These are phyloP conservation scores for Lepraria neglecta DNA, from an alignment of 495 filamentous ascomycete genomes.

Conservation along the genomic window DNA sequence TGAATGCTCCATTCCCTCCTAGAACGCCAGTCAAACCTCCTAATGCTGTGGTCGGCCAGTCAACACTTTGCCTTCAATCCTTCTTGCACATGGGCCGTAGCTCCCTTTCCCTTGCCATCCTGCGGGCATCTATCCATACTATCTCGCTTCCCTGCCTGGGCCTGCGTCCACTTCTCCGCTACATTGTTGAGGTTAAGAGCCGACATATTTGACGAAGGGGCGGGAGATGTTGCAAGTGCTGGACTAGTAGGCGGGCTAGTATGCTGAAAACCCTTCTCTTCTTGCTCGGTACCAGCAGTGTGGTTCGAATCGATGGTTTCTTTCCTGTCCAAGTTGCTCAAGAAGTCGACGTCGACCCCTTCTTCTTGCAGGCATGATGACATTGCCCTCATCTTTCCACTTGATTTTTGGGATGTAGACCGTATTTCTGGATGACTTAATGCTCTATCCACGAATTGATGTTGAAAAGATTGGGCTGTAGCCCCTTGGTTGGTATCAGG, in stretches of 20 bases:
- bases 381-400: not conserved
- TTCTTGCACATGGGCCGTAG: not conserved
- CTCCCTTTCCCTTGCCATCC: not conserved
- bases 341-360: not conserved
- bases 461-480: constrained; percentile 11
- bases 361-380: not conserved
- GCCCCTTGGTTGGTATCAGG: constrained; percentile 18
- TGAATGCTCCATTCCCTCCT: not conserved
- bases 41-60: constrained; percentile 10
- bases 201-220: constrained; percentile 2
- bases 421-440: not conserved
- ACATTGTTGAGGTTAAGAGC: constrained; percentile 16
- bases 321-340: not conserved
- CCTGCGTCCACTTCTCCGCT: constrained; percentile 17
- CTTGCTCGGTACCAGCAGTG: not conserved
- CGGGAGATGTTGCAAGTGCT: constrained; percentile 16
- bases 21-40: not conserved
- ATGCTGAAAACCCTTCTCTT: constrained; percentile 1
- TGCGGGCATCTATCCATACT: not conserved
- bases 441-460: not conserved
- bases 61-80: constrained; percentile 18
- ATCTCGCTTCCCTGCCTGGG: constrained; percentile 10
- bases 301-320: constrained; percentile 10
- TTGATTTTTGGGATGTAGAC: not conserved
- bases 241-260: constrained; percentile 1